Conservation (phyloP, 208 protist species). For the Balamuthia mandrillaris region DNA sequence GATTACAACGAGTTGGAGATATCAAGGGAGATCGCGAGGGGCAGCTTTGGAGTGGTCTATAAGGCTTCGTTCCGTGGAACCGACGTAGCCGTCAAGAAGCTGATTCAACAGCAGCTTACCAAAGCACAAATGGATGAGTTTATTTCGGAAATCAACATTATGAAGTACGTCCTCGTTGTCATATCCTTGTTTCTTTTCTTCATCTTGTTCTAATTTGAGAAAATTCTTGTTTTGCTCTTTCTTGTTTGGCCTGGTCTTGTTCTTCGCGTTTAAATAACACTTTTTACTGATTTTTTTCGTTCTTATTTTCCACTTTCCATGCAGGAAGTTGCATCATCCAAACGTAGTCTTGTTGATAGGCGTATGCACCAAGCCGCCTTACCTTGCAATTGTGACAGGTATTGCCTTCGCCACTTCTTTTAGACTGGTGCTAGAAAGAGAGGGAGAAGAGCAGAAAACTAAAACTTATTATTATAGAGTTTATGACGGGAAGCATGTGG, state of each 20-base stretch:
- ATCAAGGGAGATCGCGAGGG: conserved; percentile 16
- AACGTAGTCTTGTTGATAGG: not conserved
- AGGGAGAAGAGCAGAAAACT: too few relatives aligned
- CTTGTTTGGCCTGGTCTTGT: too few relatives aligned
- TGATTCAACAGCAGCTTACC: conserved; percentile 22
- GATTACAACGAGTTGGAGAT: not conserved
- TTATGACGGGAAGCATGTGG: conserved; percentile 34
- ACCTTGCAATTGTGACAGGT: not conserved
- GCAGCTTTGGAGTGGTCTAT: conserved; percentile 31
- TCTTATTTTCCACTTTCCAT: not conserved
- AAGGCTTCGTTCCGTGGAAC: not conserved
- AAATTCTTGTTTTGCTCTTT: too few relatives aligned
- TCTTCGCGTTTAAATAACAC: too few relatives aligned
- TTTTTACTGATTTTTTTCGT: too few relatives aligned
- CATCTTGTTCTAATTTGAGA: too few relatives aligned
- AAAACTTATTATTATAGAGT: conserved; percentile 35
- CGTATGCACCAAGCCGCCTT: conserved; percentile 6
- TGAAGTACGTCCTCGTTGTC: conserved; percentile 26
- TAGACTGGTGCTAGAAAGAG: too few relatives aligned
- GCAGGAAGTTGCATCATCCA: not conserved
- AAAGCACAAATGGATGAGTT: conserved; percentile 36
- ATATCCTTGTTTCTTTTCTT: not conserved
- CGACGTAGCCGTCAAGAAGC: conserved; percentile 31
- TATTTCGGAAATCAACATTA: conserved; percentile 35
- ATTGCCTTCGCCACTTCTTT: too few relatives aligned